phyloP scores from a whole-genome alignment of 2,329 filamentous ascomycete species.

The Xylariaceae sp. region DNA sequence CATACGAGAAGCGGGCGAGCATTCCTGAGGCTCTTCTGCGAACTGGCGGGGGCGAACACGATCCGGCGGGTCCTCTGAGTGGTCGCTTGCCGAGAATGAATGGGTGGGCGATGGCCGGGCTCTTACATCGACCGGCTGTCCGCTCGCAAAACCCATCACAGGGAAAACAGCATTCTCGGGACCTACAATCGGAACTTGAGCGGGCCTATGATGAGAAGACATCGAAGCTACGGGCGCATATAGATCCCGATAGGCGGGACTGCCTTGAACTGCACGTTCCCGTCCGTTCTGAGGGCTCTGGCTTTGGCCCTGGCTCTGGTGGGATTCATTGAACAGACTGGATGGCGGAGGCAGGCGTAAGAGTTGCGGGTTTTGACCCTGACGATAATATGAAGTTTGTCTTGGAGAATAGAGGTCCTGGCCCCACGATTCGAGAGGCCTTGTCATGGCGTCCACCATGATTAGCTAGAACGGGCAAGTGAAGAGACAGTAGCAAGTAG shows the following conservation, averaged over 20 bases:
- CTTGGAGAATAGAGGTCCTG: constrained; percentile 28
- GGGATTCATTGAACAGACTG: constrained; percentile 23
- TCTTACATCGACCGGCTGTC: constrained; percentile 18
- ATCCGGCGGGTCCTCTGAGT: constrained; percentile 22
- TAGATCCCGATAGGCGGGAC: constrained; percentile 20
- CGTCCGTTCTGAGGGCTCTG: constrained; percentile 20
- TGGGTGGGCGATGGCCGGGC: constrained; percentile 21
- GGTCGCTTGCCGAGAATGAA: constrained; percentile 21
- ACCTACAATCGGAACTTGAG: constrained; percentile 19
- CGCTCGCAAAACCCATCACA: constrained; percentile 17
- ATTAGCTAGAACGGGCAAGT: constrained; percentile 23
- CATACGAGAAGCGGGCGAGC: constrained; percentile 18
- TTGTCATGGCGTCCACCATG: constrained; percentile 32
- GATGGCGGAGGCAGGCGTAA: constrained; percentile 29
- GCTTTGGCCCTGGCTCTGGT: constrained; percentile 14
- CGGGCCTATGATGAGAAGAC: constrained; percentile 19
- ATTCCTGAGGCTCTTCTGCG: constrained; percentile 15
- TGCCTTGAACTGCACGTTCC: constrained; percentile 20
- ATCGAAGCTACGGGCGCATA: constrained; percentile 21
- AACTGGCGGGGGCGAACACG: constrained; percentile 19
- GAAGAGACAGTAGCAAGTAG: constrained; percentile 23
- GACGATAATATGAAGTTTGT: constrained; percentile 24
- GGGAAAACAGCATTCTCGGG: constrained; percentile 13
- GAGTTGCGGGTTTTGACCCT: constrained; percentile 24
- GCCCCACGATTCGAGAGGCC: constrained; percentile 29